Evolutionary conservation across 768 basidiomycete genomes (phyloP).

Genomic region (Krasilnikovozyma curviuscula): DNA sequence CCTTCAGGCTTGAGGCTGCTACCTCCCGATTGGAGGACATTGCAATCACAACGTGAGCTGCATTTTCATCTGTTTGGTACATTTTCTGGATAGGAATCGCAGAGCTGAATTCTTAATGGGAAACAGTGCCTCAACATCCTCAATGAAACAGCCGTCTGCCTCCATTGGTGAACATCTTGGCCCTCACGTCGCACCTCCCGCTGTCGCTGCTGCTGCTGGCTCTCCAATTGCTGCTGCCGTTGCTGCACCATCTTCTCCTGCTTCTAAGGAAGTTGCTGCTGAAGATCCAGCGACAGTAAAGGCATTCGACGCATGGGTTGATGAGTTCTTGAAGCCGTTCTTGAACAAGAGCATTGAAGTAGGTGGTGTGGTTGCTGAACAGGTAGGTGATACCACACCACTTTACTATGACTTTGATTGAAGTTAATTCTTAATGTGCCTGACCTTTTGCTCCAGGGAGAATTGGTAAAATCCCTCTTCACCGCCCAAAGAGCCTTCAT

Average conservation of each 20-base stretch:
- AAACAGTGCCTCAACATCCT: slow-evolving; percentile 14
- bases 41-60: slow-evolving; percentile 33
- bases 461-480: slow-evolving; percentile 47
- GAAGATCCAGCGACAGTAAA: slow-evolving; percentile 41
- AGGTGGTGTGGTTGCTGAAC: slow-evolving; percentile 53
- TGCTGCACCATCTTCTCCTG: slow-evolving; percentile 22
- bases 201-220: slow-evolving; percentile 19
- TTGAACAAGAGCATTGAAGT: slow-evolving; percentile 50
- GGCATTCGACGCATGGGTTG: slow-evolving; percentile 53
- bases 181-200: slow-evolving; percentile 17
- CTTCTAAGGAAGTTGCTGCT: slow-evolving; percentile 22
- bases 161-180: slow-evolving; percentile 17
- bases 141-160: slow-evolving; percentile 18
- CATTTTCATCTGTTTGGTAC: neutral
- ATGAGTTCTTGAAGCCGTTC: slow-evolving; percentile 55
- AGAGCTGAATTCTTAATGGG: no score
- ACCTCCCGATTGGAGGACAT: slow-evolving; percentile 86
- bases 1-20: slow-evolving; percentile 62
- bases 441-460: slow-evolving; percentile 34
- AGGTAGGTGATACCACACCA: slow-evolving; percentile 35
- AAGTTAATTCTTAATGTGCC: neutral
- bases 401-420: neutral
- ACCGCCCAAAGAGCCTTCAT: slow-evolving; percentile 49
- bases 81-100: no score
- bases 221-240: slow-evolving; percentile 21